Base-by-base conservation (phyloP, 225 moss, liverwort and hornwort species). In the Physcomitrellopsis africana region DNA sequence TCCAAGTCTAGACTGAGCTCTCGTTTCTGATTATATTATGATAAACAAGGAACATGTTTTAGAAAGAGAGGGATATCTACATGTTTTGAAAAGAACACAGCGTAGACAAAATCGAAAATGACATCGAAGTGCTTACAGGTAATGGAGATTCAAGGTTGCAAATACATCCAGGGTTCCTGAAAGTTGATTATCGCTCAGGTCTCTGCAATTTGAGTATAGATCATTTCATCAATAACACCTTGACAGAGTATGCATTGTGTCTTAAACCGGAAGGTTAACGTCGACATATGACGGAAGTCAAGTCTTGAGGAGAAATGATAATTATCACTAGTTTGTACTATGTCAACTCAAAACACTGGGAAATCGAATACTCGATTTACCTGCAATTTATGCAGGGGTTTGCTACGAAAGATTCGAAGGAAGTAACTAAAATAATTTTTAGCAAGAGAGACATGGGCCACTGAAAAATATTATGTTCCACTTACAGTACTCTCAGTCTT, bases 401-500 rank as follows among this genome's bases (percentile, higher is more conserved):
- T 46, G 63, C 61, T 62, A 27, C 74, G 71, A 60, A 56, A 51
- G 57, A n/a, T 27, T 22, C n/a, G 42, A 56, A 20, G 37, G 22
- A 70, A 61, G 17, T 51, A 41, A 56, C 51, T 23, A 52, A 67
- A 48, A 51, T 37, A 37, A 37, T 37, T 37, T 37, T 37, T 7
- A 2, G 7, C 7, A 37, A 37, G 32, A 57, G 51, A 71, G 18
- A 60, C 57, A 26, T 51, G 12, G 17, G 48, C 26, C 42, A 11
- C 27, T 18, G 24, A 73, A 44, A 56, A 49, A 11, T 3, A 48
- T 37, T 20, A 75, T 45, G 37, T 47, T 41, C 53, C 49, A 76
- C 92, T 83, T 80, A 92, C 92, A 92, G 47, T 10, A 13, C 65
- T 82, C 79, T 78, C 65, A 92, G 78, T 49, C 65, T 76, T 70